Conservation (phyloP, 2,329 filamentous ascomycete species). For the Aspergillus neoniger region DNA sequence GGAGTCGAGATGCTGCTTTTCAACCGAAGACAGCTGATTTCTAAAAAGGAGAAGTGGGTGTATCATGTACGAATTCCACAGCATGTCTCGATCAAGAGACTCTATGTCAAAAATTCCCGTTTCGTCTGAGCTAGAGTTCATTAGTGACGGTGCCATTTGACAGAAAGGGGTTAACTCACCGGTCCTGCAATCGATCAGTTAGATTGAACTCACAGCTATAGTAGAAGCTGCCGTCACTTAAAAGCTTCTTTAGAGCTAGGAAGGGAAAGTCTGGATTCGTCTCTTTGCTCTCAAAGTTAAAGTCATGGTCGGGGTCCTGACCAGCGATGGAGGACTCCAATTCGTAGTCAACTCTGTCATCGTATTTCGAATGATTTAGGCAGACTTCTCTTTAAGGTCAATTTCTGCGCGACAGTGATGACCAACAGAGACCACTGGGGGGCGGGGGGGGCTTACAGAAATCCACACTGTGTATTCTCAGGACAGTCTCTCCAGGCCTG, state of each 20-base stretch:
- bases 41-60: slow-evolving; percentile 87
- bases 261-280: slow-evolving; percentile 81
- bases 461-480: slow-evolving; percentile 81
- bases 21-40: slow-evolving; percentile 71
- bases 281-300: slow-evolving; percentile 64
- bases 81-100: slow-evolving; percentile 85
- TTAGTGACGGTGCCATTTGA: slow-evolving; percentile 22
- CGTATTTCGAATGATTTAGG: slow-evolving; percentile 81
- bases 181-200: slow-evolving; percentile 87
- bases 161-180: slow-evolving; percentile 51
- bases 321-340: slow-evolving; percentile 55
- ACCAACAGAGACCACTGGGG: slow-evolving; percentile 3
- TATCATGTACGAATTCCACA: slow-evolving; percentile 99
- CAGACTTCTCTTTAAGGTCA: slow-evolving; percentile 62
- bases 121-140: slow-evolving; percentile 64
- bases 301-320: slow-evolving; percentile 55
- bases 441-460: slow-evolving; percentile 58
- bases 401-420: not conserved
- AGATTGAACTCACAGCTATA: slow-evolving; percentile 98
- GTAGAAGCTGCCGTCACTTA: slow-evolving; percentile 93
- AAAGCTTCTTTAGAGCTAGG: slow-evolving; percentile 82
- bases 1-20: slow-evolving; percentile 77
- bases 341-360: slow-evolving; percentile 67
- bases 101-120: slow-evolving; percentile 83
- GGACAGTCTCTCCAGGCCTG: slow-evolving; percentile 83